phyloP scores from a whole-genome alignment of 495 filamentous ascomycete genomes.

The Lentithecium fluviatile region DNA sequence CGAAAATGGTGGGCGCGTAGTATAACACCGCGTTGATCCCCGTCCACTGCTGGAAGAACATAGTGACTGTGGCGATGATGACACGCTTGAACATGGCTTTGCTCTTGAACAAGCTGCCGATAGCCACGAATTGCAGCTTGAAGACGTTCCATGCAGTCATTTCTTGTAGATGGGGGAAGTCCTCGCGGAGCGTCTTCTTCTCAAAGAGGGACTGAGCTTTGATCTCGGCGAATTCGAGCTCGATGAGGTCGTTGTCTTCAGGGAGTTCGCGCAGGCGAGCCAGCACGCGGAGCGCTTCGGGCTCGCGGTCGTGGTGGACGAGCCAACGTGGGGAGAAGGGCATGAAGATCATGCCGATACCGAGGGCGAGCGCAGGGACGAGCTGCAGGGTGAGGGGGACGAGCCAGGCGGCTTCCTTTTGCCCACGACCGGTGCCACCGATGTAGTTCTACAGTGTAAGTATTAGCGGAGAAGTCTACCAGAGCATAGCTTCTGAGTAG shows the following conservation, averaged over 20 bases:
- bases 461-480: not conserved
- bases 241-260: constrained; percentile 62
- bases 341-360: constrained; percentile 74
- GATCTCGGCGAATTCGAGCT: constrained; percentile 80
- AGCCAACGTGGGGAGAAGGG: constrained; percentile 82
- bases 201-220: constrained; percentile 77
- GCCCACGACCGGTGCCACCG: constrained; percentile 62
- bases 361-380: constrained; percentile 41
- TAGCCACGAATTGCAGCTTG: constrained; percentile 73
- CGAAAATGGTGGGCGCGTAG: constrained; percentile 76
- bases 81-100: constrained; percentile 74
- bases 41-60: constrained; percentile 79
- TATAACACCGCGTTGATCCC: constrained; percentile 71
- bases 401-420: constrained; percentile 57
- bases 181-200: constrained; percentile 67
- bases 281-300: constrained; percentile 67
- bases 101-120: constrained; percentile 67
- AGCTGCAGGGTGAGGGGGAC: constrained; percentile 44
- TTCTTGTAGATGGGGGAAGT: constrained; percentile 67
- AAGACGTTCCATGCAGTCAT: constrained; percentile 58
- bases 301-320: constrained; percentile 68
- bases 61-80: constrained; percentile 64
- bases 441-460: constrained; percentile 59
- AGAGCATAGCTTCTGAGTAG: no score
- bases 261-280: constrained; percentile 62